These are phyloP conservation scores for Nigrospora oryzae DNA, from an alignment of 2,329 filamentous ascomycete genomes.

Conservation along the genomic window DNA sequence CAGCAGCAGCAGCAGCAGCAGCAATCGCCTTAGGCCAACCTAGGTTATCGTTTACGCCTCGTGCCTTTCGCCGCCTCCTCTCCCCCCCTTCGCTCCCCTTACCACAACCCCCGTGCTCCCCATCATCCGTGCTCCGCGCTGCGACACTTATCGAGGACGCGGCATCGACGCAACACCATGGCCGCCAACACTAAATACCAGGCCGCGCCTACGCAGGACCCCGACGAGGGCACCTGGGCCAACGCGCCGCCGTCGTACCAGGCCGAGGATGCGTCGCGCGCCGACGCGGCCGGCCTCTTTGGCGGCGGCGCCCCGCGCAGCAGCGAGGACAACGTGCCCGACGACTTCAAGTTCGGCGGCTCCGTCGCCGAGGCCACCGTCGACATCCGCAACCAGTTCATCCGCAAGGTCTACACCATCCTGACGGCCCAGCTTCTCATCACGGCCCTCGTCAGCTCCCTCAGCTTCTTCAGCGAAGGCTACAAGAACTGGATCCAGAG, in stretches of 20 bases:
- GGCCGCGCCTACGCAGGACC: conserved; percentile 77
- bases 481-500: conserved; percentile 86
- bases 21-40: too few species aligned
- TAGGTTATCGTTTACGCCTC: too few species aligned
- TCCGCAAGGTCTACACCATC: conserved; percentile 97
- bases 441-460: conserved; percentile 69
- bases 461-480: conserved; percentile 73
- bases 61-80: too few species aligned
- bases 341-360: conserved; percentile 98
- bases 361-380: conserved; percentile 88
- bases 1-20: too few species aligned
- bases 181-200: conserved; percentile 74
- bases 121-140: too few species aligned
- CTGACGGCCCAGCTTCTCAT: conserved; percentile 88
- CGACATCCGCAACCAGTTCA: conserved; percentile 93
- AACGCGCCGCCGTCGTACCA: conserved; percentile 79
- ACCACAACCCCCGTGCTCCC: too few species aligned
- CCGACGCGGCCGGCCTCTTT: conserved; percentile 47
- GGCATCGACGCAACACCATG: conserved; percentile 39
- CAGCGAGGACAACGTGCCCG: conserved; percentile 85
- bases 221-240: conserved; percentile 56
- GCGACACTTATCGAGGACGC: too few species aligned
- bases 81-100: too few species aligned
- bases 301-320: conserved; percentile 62
- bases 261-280: conserved; percentile 17